Evolutionary conservation across 352 stramenopile genomes (phyloP).

Genomic region (Phytophthora pini): DNA sequence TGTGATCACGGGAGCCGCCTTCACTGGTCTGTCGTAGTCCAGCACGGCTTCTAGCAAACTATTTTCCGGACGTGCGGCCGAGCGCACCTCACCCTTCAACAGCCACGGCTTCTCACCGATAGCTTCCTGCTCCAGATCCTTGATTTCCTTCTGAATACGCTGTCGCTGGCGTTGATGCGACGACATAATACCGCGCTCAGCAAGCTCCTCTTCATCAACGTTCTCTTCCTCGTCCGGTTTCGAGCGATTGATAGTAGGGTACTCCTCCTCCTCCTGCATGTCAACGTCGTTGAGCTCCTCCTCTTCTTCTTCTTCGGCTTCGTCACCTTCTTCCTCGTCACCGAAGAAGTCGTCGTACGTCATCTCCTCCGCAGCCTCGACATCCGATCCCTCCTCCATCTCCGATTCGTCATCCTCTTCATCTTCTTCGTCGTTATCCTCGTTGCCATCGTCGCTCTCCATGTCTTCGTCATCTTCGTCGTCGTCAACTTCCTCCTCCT

Average conservation of each 20-base stretch:
- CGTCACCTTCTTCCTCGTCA: conserved; percentile 45
- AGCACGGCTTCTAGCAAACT: conserved; percentile 94
- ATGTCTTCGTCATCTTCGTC: conserved; percentile 48
- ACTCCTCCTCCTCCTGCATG: conserved; percentile 59
- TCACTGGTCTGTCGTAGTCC: conserved; percentile 93
- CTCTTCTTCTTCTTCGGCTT: conserved; percentile 54
- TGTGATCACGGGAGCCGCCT: conserved; percentile 92
- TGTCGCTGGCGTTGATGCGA: conserved; percentile 76
- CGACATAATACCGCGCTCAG: conserved; percentile 83
- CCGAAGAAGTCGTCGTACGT: conserved; percentile 73
- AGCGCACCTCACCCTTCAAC: conserved; percentile 93
- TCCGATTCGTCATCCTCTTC: conserved; percentile 60
- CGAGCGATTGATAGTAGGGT: conserved; percentile 54
- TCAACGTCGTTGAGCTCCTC: conserved; percentile 62
- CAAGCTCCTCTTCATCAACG: conserved; percentile 72
- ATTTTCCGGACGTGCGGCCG: conserved; percentile 88
- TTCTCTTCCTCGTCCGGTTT: conserved; percentile 64
- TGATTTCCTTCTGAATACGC: conserved; percentile 83
- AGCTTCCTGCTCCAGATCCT: conserved; percentile 86
- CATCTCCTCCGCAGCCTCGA: conserved; percentile 63
- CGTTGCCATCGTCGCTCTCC: conserved; percentile 38
- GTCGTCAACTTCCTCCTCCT: conserved; percentile 67
- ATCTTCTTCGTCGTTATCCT: conserved; percentile 47
- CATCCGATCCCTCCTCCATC: conserved; percentile 58
- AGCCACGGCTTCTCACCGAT: conserved; percentile 95